A percentile compares a stretch with the other conserved stretches of the same genome.
Conservation (phyloP, 352 stramenopile species). For the Phytophthora meadii region DNA sequence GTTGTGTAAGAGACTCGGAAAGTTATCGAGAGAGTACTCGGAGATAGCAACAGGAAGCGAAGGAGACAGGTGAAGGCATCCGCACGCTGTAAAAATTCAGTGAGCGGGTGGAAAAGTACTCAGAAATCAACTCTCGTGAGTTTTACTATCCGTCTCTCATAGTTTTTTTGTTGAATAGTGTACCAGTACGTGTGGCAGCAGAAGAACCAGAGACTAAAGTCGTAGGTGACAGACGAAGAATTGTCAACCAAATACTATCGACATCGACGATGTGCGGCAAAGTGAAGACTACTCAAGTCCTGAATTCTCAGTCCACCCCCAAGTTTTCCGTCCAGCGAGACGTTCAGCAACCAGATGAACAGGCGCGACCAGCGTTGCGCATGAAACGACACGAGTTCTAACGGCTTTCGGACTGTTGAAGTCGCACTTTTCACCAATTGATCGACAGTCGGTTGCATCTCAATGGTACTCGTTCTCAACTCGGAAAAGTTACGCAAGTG, state of each 20-base stretch:
- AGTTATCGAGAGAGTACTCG: conserved; percentile 10
- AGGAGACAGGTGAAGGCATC: conserved; percentile 5
- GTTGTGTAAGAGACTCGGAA: conserved; percentile 84
- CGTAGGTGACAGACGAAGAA: conserved; percentile 3
- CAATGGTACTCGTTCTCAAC: no score
- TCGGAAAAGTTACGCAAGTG: neutral
- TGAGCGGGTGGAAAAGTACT: conserved; percentile 14
- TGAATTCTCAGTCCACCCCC: conserved; percentile 16
- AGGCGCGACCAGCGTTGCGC: conserved; percentile 22
- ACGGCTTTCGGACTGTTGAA: conserved; percentile 17
- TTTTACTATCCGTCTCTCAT: conserved; percentile 18
- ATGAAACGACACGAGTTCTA: conserved; percentile 36
- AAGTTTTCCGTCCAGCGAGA: conserved; percentile 10
- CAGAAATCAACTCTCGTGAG: conserved; percentile 30
- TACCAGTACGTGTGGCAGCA: conserved; percentile 7
- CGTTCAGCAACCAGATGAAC: conserved; percentile 21
- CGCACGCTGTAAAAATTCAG: conserved; percentile 9
- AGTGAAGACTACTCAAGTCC: conserved; percentile 3
- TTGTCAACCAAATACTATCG: neutral
- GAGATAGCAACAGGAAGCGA: conserved; percentile 8
- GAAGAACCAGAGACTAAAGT: conserved; percentile 3
- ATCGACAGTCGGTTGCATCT: neutral
- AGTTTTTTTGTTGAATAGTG: conserved; percentile 6
- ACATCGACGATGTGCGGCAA: conserved; percentile 4
- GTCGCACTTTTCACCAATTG: neutral